Base-by-base conservation (phyloP, 1,139 yeast species). In the Geotrichum phurueaensis region DNA sequence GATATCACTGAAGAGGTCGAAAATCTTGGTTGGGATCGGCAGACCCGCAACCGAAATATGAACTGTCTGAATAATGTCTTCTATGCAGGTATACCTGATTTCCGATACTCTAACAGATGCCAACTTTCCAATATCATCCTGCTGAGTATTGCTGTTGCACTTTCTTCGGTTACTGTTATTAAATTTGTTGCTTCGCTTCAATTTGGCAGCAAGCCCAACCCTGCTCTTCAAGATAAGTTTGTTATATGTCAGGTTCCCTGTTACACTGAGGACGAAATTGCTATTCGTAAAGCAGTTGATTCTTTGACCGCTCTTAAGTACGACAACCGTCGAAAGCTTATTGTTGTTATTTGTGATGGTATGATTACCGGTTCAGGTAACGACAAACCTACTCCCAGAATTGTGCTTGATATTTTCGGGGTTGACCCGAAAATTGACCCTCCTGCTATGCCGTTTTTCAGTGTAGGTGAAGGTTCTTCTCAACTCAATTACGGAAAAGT, bases 241-340 rank as follows among this genome's bases (percentile, higher is more conserved):
- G 76, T 76, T 25, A 70, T 76, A 13, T 75, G 79, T 63, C 79
- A 76, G 62, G 73, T 76, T 48, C 79, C 79, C 1, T 76, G 75
- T 12, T 76, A 76, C 63, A 76, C 79, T 7, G 79, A 76, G 60
- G 72, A 71, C 57, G 79, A 76, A 60, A 74, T 71, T 25, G 78
- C 77, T n/a, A 66, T 76, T 56, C 71, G 79, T 13, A 69, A 74
- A 25, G 79, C 79, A 0, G 71, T 76, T 53, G 79, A 76, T 60
- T 76, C 79, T 2, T 64, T 76, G 47, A 74, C 79, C 3, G 65
- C 68, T 36, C 62, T 75, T 63, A 68, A 73, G 51, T 76, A 76
- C 60, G 78, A 76, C 53, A 75, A 76, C 64, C 66, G 73, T 31
- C 70, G 78, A 50, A 76, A 76, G 63, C 70, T 76, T 36, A 58